A percentile compares a stretch with the other conserved stretches of the same genome.
These are phyloP conservation scores for Cucurbita moschata DNA, from an alignment of 306 rosid species.

Conservation along the genomic window DNA sequence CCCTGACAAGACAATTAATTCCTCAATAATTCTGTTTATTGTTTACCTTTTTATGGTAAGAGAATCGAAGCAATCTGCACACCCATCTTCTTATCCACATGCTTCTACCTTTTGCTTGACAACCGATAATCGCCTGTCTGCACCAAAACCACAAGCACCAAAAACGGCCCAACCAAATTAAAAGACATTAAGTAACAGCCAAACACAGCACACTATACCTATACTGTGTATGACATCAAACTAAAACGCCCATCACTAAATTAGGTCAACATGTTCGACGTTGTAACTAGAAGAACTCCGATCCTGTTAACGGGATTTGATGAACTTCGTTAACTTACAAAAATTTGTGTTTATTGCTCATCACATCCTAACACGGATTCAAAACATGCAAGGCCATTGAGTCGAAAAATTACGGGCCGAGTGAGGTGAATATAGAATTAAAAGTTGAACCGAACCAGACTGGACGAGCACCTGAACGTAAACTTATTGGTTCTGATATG, in stretches of 20 bases:
- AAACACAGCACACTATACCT: neutral
- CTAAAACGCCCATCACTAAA: neutral
- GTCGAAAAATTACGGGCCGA: neutral
- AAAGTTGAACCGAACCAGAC: neutral
- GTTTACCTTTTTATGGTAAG: neutral
- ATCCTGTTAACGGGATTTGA: neutral
- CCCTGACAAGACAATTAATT: neutral
- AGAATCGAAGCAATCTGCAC: neutral
- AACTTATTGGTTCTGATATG: conserved; percentile 19
- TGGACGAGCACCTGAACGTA: neutral
- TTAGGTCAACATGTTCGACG: neutral
- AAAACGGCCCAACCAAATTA: neutral
- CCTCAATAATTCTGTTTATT: neutral
- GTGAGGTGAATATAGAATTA: neutral
- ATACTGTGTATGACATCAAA: neutral
- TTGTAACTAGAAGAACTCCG: neutral
- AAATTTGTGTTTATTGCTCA: neutral
- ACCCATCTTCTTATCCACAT: neutral
- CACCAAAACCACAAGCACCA: neutral
- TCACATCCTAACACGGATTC: neutral
- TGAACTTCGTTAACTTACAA: neutral
- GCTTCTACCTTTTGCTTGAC: neutral
- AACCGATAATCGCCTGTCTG: neutral
- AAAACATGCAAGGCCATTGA: neutral
- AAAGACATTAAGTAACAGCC: neutral